Conservation (phyloP, 148 eudicot genomes). For the Chenopodium suecicum region DNA sequence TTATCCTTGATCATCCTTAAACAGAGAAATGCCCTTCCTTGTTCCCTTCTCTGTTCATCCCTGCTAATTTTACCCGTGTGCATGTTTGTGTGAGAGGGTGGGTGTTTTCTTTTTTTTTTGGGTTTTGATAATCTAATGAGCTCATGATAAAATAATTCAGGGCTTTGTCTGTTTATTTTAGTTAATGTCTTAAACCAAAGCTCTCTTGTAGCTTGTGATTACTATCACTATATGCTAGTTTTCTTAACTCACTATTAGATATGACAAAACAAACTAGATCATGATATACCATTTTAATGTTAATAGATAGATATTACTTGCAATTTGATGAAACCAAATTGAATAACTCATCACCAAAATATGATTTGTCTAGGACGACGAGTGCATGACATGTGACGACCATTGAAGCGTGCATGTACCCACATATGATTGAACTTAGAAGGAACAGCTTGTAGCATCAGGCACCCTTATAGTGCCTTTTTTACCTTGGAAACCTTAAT, state of each 20-base stretch:
- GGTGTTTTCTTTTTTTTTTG: no score
- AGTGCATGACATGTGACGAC: slow-evolving; percentile 23
- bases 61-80: no score
- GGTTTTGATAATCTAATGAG: neutral
- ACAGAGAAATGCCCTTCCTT: neutral
- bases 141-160: neutral
- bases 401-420: slow-evolving; percentile 1
- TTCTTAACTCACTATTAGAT: neutral
- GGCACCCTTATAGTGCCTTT: slow-evolving; percentile 5
- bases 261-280: neutral
- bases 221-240: neutral
- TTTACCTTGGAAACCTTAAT: slow-evolving; percentile 21
- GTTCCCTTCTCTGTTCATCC: neutral
- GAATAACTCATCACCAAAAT: neutral
- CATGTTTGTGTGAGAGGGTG: no score
- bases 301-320: no score
- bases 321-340: neutral
- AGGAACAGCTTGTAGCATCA: slow-evolving; percentile 7
- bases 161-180: neutral
- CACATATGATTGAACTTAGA: slow-evolving; percentile 23
- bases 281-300: no score
- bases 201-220: neutral
- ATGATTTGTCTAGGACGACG: neutral
- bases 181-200: neutral
- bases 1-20: neutral